Evolutionary conservation across 2,329 filamentous ascomycete species (phyloP), one percentile per base, ranked within the genome.

Genomic region (Zymoseptoria ardabiliae): DNA sequence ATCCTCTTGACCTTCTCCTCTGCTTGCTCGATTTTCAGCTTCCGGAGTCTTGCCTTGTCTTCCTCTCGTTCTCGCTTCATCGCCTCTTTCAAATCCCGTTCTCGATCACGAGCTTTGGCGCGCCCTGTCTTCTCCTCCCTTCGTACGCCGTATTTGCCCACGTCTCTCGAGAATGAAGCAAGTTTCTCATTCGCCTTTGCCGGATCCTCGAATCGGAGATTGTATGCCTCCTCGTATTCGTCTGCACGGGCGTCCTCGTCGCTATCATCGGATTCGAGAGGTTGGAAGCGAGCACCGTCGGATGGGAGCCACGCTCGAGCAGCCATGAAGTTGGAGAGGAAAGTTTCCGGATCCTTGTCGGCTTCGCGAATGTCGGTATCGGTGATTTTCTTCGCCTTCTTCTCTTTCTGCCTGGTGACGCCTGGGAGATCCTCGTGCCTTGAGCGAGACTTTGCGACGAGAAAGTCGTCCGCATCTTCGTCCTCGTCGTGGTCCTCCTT

Each of bases 321-420:
- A n/a, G 88, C 84, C 83, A 99, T 85, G 77, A 96, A 99, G 74
- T 97, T 96, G 57, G 90, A 93, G n/a, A 99, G 78, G 73, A 91
- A 99, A 0, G 84, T 88, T 70, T 97, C 93, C 0, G 93, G 94
- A 71, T 99, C 87, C 73, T 90, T 89, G 69, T 96, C 89, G 45
- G 94, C 91, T 60, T 84, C 82, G 53, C 85, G 80, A 50, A 96
- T 78, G 67, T 94, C 88, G 11, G 83, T 69, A 58, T 90, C 80
- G 54, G 75, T 77, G 59, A 81, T 74, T 50, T 58, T 70, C 55
- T 65, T 67, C 6, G 55, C 58, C 45, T 65, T 66, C 59, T 70
- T 72, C 53, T 64, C 63, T 59, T 69, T 71, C 55, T 70, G 72
- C 52, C 67, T 61, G 30, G 62, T 48, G 1, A 60, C 53, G 19